Conservation (phyloP, 1,284 basidiomycete species). For the Irpex rosettiformis region DNA sequence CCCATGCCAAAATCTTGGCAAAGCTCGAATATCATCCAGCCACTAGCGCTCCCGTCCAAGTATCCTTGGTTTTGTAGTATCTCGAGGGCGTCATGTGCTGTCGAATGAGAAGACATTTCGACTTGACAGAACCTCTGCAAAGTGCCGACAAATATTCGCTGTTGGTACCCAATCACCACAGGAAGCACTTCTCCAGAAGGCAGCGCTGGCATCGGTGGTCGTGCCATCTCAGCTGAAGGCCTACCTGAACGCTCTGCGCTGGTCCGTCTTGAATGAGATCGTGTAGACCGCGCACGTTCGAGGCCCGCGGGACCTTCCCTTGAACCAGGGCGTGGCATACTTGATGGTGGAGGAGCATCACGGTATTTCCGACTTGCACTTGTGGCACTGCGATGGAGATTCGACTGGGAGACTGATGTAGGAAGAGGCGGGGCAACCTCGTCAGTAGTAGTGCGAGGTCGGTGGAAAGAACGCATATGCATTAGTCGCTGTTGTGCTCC, state of each 20-base stretch:
- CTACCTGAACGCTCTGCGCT: conserved; percentile 21
- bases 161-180: conserved; percentile 39
- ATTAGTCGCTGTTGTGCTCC: conserved; percentile 36
- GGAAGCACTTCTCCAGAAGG: conserved; percentile 3
- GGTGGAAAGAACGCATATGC: conserved; percentile 58
- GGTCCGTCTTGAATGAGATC: conserved; percentile 21
- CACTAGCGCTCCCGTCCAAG: conserved; percentile 51
- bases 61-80: conserved; percentile 60
- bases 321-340: conserved; percentile 7
- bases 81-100: conserved; percentile 62
- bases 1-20: conserved; percentile 85
- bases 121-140: conserved; percentile 72
- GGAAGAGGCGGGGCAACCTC: conserved; percentile 17
- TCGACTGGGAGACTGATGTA: conserved; percentile 2
- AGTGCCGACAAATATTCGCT: conserved; percentile 70
- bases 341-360: conserved; percentile 14
- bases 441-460: conserved; percentile 23
- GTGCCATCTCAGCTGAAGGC: conserved; percentile 11
- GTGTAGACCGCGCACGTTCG: conserved; percentile 22
- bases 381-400: conserved; percentile 18
- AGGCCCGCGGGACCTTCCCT: conserved; percentile 12
- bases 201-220: conserved; percentile 20
- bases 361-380: conserved; percentile 11
- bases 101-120: conserved; percentile 57
- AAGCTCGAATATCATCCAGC: conserved; percentile 80